phyloP scores from a whole-genome alignment of 2,329 filamentous ascomycete genomes.

The Mycosphaerella sp. region DNA sequence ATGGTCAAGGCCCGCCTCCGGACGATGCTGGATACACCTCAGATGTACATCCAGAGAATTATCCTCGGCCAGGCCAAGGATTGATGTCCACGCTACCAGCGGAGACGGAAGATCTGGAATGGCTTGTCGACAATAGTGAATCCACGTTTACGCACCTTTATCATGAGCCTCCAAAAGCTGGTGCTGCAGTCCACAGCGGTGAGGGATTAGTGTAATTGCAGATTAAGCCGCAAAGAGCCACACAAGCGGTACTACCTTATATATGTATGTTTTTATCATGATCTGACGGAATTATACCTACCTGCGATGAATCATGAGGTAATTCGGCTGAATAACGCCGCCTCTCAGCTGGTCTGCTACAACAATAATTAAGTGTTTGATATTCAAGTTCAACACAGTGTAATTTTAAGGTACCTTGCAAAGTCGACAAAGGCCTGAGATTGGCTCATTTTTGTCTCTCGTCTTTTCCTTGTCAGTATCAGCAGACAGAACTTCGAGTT shows the following conservation, averaged over 20 bases:
- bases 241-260: not conserved
- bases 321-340: too few relatives aligned
- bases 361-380: too few relatives aligned
- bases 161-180: slow-evolving; percentile 12
- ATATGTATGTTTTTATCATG: not conserved
- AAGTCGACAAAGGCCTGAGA: too few relatives aligned
- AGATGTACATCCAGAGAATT: slow-evolving; percentile 50
- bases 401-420: too few relatives aligned
- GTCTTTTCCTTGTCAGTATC: too few relatives aligned
- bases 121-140: slow-evolving; percentile 50
- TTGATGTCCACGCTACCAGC: slow-evolving; percentile 49
- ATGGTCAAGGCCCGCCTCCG: not conserved
- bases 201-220: not conserved
- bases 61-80: slow-evolving; percentile 58
- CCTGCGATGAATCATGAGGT: too few relatives aligned
- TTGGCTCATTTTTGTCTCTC: too few relatives aligned
- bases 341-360: too few relatives aligned
- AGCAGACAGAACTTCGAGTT: too few relatives aligned
- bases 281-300: too few relatives aligned
- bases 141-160: slow-evolving; percentile 46
- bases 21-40: slow-evolving; percentile 51
- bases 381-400: too few relatives aligned
- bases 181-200: not conserved
- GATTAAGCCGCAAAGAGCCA: not conserved
- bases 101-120: slow-evolving; percentile 55